phyloP scores from a whole-genome alignment of 1,139 yeast genomes.

The Nakaseomyces kungkrabaensis region DNA sequence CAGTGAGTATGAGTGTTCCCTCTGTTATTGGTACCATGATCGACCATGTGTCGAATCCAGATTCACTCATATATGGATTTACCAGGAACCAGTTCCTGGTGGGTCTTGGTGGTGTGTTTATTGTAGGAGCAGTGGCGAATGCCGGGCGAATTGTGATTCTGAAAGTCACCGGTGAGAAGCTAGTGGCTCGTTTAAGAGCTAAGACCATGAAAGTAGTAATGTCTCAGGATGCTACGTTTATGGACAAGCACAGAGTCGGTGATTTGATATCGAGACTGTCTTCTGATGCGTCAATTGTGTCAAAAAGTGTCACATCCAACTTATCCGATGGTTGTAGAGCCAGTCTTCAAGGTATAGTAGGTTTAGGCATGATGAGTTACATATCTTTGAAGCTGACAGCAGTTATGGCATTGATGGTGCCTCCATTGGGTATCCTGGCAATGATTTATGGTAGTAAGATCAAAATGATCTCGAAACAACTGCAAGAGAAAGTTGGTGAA shows the following conservation, averaged over 20 bases:
- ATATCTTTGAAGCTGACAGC: constrained; percentile 75
- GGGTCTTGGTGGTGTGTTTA: constrained; percentile 47
- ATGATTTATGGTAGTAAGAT: constrained; percentile 72
- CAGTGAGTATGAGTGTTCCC: constrained; percentile 69
- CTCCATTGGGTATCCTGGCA: constrained; percentile 76
- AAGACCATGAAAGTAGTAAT: constrained; percentile 67
- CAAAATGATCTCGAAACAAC: constrained; percentile 59
- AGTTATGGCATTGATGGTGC: constrained; percentile 70
- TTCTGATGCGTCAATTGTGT: constrained; percentile 82
- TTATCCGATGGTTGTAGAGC: constrained; percentile 87
- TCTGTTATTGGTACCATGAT: constrained; percentile 70
- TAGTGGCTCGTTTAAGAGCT: constrained; percentile 77
- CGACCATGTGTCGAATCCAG: constrained; percentile 38
- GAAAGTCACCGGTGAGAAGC: constrained; percentile 73
- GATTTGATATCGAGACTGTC: constrained; percentile 83
- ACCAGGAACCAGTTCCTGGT: constrained; percentile 41
- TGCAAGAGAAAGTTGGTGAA: constrained; percentile 80
- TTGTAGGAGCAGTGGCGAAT: constrained; percentile 67
- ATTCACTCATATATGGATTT: constrained; percentile 36
- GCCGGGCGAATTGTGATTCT: constrained; percentile 69
- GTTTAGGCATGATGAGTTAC: constrained; percentile 82
- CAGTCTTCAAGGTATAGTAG: constrained; percentile 68
- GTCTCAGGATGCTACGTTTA: constrained; percentile 82
- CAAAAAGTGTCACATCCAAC: constrained; percentile 79
- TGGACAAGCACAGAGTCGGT: constrained; percentile 87